These are phyloP conservation scores for Striga asiatica DNA, from an alignment of 257 asterid species.

Conservation along the genomic window DNA sequence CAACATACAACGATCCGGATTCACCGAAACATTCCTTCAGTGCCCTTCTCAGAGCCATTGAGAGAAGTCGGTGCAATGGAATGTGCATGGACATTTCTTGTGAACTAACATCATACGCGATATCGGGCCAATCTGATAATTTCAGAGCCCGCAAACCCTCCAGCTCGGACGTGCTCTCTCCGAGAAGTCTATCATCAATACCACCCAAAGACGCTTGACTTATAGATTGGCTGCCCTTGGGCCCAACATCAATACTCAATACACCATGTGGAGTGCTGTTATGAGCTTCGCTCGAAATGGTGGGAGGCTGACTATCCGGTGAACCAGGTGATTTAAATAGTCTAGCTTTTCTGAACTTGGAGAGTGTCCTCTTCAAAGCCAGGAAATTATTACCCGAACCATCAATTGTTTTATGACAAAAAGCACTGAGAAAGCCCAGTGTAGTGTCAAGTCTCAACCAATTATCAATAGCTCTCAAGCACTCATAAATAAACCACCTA, in stretches of 20 bases:
- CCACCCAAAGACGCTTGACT: slow-evolving; percentile 34
- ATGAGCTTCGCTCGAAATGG: slow-evolving; percentile 31
- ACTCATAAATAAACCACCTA: slow-evolving; percentile 71
- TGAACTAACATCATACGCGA: slow-evolving; percentile 73
- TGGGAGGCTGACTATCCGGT: slow-evolving; percentile 26
- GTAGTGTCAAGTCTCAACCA: slow-evolving; percentile 73
- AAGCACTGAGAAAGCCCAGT: slow-evolving; percentile 40
- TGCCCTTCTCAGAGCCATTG: slow-evolving; percentile 65
- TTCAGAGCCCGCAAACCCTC: slow-evolving; percentile 66
- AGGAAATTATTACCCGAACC: slow-evolving; percentile 50
- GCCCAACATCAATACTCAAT: slow-evolving; percentile 27
- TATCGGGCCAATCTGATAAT: slow-evolving; percentile 79
- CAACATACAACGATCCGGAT: slow-evolving; percentile 25
- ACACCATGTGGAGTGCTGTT: slow-evolving; percentile 27
- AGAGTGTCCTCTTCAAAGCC: slow-evolving; percentile 52
- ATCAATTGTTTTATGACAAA: slow-evolving; percentile 40
- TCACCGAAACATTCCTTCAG: slow-evolving; percentile 70
- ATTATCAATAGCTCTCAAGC: slow-evolving; percentile 76
- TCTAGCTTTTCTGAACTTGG: slow-evolving; percentile 60
- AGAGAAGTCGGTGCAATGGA: slow-evolving; percentile 81
- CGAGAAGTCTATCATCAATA: slow-evolving; percentile 38
- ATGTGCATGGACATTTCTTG: slow-evolving; percentile 78
- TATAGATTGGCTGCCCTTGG: slow-evolving; percentile 30
- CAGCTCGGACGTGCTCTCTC: slow-evolving; percentile 41
- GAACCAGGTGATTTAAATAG: slow-evolving; percentile 33